Conservation (phyloP, 345 rosid genomes). For the Bruguiera gymnorhiza region DNA sequence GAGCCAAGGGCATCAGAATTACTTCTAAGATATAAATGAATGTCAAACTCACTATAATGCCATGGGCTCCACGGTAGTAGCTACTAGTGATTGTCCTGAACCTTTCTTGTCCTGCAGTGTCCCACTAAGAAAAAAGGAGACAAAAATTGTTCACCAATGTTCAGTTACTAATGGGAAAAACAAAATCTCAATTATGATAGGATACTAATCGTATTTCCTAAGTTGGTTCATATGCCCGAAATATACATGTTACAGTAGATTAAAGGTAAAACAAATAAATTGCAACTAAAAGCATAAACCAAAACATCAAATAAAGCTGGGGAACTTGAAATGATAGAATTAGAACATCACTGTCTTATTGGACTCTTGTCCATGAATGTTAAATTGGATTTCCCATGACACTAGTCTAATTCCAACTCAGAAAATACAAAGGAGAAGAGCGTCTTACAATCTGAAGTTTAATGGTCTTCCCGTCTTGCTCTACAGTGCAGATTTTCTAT, state of each 20-base stretch:
- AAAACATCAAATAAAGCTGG: not conserved
- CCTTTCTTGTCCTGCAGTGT: slow-evolving; percentile 96
- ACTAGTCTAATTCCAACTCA: not conserved
- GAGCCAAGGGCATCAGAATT: not conserved
- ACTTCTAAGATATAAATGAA: not conserved
- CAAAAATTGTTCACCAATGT: not conserved
- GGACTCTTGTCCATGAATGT: not conserved
- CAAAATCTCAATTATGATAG: not conserved
- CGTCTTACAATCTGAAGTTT: slow-evolving; percentile 72
- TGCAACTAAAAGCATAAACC: not conserved
- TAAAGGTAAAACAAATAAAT: not conserved
- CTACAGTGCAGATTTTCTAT: slow-evolving; percentile 87
- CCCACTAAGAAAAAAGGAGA: slow-evolving; percentile 52
- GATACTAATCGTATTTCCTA: not conserved
- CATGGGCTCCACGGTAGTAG: slow-evolving; percentile 97
- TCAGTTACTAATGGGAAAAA: not conserved
- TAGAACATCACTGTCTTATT: not conserved
- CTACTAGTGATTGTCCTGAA: slow-evolving; percentile 96
- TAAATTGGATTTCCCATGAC: slow-evolving; percentile 3
- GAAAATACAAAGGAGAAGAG: not conserved
- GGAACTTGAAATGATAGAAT: not conserved
- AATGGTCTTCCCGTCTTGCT: slow-evolving; percentile 84
- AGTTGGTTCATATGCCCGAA: not conserved
- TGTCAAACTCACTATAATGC: slow-evolving; percentile 60
- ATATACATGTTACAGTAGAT: not conserved